These are phyloP conservation scores for Plenodomus lindquistii DNA, from an alignment of 2,329 filamentous ascomycete species.

Conservation along the genomic window DNA sequence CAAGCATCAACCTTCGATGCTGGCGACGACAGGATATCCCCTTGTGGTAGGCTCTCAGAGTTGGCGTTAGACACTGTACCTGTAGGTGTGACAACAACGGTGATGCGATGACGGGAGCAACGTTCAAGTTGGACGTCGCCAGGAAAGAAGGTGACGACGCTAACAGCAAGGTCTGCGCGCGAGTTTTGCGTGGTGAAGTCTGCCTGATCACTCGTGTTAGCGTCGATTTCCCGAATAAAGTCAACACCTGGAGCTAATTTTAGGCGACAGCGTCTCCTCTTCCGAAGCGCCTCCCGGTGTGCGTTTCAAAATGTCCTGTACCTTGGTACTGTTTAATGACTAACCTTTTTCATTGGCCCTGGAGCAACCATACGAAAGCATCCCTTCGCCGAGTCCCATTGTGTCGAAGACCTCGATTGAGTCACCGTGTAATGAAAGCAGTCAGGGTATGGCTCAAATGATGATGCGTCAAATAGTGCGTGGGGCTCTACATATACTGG, in stretches of 20 bases:
- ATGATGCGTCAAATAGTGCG: background rate
- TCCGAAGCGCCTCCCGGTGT: no score
- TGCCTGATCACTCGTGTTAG: background rate
- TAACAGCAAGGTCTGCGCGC: conserved; percentile 9
- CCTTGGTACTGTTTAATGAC: background rate
- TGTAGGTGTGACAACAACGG: conserved; percentile 11
- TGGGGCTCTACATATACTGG: conserved; percentile 8
- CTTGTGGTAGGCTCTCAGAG: no score
- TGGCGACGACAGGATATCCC: background rate
- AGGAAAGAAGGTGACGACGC: conserved; percentile 27
- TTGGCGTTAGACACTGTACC: background rate
- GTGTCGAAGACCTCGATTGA: conserved; percentile 9
- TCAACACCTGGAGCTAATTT: no score
- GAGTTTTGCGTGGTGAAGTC: conserved; percentile 10
- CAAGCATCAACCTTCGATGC: background rate
- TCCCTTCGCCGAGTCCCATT: conserved; percentile 21
- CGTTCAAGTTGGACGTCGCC: conserved; percentile 34
- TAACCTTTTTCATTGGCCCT: background rate
- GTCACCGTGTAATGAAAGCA: conserved; percentile 15
- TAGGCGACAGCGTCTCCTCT: no score
- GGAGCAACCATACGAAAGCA: conserved; percentile 29
- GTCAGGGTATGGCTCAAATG: conserved; percentile 1
- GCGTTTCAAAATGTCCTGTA: background rate
- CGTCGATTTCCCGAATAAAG: background rate
- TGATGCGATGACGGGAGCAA: conserved; percentile 32